These are phyloP conservation scores for Microbotryomycetes sp. DNA, from an alignment of 1,284 basidiomycete genomes.

Conservation along the genomic window DNA sequence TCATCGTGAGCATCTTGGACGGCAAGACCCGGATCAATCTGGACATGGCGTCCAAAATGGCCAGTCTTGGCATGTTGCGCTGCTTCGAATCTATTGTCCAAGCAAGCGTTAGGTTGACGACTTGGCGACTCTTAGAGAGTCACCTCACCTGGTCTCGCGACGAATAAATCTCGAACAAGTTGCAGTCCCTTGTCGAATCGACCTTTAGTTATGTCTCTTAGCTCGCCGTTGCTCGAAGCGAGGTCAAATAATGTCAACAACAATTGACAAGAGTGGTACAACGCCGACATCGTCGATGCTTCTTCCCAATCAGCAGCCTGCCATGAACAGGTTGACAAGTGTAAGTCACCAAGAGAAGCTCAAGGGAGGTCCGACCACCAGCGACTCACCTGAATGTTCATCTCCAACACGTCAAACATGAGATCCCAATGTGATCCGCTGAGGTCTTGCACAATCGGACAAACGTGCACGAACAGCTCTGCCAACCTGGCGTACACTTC, in stretches of 20 bases:
- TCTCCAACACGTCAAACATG: conserved; percentile 83
- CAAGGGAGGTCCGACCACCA: background rate
- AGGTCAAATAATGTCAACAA: conserved; percentile 66
- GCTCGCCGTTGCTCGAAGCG: conserved; percentile 61
- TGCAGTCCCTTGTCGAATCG: conserved; percentile 53
- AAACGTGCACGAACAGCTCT: conserved; percentile 65
- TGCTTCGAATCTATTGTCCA: background rate
- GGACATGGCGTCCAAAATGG: conserved; percentile 27
- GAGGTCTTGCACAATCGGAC: conserved; percentile 81
- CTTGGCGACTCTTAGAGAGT: conserved; percentile 4
- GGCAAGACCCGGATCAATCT: conserved; percentile 56
- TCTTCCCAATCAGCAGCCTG: conserved; percentile 62
- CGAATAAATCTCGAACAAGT: conserved; percentile 56
- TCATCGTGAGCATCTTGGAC: conserved; percentile 53
- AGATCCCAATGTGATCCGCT: conserved; percentile 86
- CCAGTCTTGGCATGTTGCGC: conserved; percentile 15
- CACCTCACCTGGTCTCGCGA: conserved; percentile 53
- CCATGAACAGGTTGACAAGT: background rate
- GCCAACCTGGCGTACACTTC: conserved; percentile 72
- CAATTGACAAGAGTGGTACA: conserved; percentile 64
- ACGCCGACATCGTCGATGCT: conserved; percentile 53
- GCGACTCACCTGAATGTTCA: conserved; percentile 67
- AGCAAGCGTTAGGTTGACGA: background rate
- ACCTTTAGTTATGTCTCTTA: conserved; percentile 63
- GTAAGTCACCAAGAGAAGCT: background rate